Base-by-base conservation (phyloP, 1,284 basidiomycete genomes). In the Flammula alnicola region DNA sequence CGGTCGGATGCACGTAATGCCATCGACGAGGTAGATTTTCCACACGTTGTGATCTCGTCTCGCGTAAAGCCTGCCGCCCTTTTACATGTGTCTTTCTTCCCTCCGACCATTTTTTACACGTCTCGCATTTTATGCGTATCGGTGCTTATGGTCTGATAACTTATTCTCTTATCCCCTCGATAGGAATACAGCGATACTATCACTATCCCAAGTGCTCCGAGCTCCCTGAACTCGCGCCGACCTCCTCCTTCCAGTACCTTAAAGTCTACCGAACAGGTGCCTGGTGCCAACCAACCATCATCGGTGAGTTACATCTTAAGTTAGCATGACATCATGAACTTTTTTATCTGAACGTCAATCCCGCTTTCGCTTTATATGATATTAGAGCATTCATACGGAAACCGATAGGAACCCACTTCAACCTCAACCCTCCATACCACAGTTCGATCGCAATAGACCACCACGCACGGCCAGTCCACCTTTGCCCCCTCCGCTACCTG, bases 141-240 rank as follows among this genome's bases (percentile, higher is more conserved):
- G 31, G n/a, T 25, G 20, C 22, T 44, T 25, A 9, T 26, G 14
- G 27, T 36, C 43, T 45, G 19, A 43, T 49, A 16, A 29, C 41
- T 40, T 22, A 29, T 40, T 33, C 16, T 51, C 30, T 23, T 35
- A 9, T 29, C 22, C 44, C n/a, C 51, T 35, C 25, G 23, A 44
- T 43, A 62, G 62, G 55, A 59, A 51, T 60, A 44, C 44, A 52
- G 42, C 54, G 54, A 59, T 33, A 45, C 47, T 26, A 51, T 52
- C 19, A 43, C 54, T 29, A 42, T 49, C 38, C 52, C 55, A 29
- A n/a, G n/a, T n/a, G n/a, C n/a, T n/a, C 55, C 54, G 16, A 48
- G 48, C 37, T 42, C 55, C n/a, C 38, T 44, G 22, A 51, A 51
- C 38, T n/a, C 46, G 5, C 51, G 44, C 42, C 55, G 39, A 51